Conservation (phyloP, 1,139 yeast genomes). For the Debaryomycetaceae sp. region DNA sequence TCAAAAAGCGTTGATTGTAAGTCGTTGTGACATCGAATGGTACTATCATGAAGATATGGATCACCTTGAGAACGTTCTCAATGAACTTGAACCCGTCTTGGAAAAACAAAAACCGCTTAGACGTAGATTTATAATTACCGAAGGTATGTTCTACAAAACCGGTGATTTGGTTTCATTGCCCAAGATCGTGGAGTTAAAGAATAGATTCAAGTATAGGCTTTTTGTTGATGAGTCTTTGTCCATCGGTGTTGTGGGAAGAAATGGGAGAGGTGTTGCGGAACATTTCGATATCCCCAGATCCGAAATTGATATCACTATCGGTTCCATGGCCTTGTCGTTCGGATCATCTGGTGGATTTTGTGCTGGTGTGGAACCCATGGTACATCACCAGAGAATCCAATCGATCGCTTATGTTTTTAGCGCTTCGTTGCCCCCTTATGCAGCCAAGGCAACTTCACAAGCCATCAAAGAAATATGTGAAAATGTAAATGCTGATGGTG, state of each 20-base stretch:
- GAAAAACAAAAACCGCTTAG: constrained; percentile 70
- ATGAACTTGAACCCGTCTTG: constrained; percentile 58
- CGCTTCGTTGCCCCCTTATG: constrained; percentile 92
- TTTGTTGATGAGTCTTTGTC: constrained; percentile 86
- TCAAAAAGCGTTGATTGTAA: constrained; percentile 83
- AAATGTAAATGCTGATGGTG: constrained; percentile 31
- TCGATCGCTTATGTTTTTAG: constrained; percentile 89
- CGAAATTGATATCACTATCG: constrained; percentile 79
- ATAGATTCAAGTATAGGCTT: constrained; percentile 77
- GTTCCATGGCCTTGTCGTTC: constrained; percentile 77
- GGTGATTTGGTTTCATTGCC: constrained; percentile 82
- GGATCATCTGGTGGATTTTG: constrained; percentile 97
- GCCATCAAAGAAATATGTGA: constrained; percentile 44
- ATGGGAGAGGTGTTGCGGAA: constrained; percentile 86
- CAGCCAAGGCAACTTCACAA: constrained; percentile 69
- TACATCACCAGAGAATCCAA: constrained; percentile 88
- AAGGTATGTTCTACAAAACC: constrained; percentile 76
- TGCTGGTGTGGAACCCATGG: constrained; percentile 79
- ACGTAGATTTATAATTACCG: constrained; percentile 87
- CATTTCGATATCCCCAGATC: constrained; percentile 59
- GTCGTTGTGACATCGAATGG: constrained; percentile 83
- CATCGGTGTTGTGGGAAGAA: constrained; percentile 77
- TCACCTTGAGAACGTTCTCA: constrained; percentile 69
- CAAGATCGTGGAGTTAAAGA: constrained; percentile 68
- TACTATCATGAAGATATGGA: constrained; percentile 86